Percentiles rank a stretch among this genome's conserved stretches.
These are phyloP conservation scores for Clavispora asparagi DNA, from an alignment of 805 yeast species.

Conservation along the genomic window DNA sequence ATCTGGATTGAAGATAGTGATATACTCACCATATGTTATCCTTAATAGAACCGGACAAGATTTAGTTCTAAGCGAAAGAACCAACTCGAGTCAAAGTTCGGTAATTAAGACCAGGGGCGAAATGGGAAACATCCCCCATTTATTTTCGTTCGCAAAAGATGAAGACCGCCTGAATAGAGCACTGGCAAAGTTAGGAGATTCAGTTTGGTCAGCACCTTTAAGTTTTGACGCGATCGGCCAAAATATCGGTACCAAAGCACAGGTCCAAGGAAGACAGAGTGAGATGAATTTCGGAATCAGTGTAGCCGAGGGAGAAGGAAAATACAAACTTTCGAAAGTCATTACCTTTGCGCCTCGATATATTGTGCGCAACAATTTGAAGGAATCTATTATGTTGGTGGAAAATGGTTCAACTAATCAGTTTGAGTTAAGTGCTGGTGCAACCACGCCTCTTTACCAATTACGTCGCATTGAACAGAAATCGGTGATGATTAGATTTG, in stretches of 20 bases:
- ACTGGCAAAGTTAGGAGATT: constrained; percentile 56
- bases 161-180: constrained; percentile 63
- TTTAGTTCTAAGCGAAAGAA: constrained; percentile 52
- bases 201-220: constrained; percentile 65
- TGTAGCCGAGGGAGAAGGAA: constrained; percentile 80
- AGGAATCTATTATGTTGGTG: constrained; percentile 51
- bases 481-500: constrained; percentile 55
- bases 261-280: constrained; percentile 42
- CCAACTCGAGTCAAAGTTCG: constrained; percentile 24
- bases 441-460: constrained; percentile 56
- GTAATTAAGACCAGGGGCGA: constrained; percentile 5
- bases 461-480: constrained; percentile 54
- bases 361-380: constrained; percentile 59
- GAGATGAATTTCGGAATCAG: constrained; percentile 76
- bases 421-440: constrained; percentile 41
- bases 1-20: constrained; percentile 57
- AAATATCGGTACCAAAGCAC: constrained; percentile 47
- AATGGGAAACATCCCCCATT: constrained; percentile 45
- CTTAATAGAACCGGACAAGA: constrained; percentile 75
- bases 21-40: constrained; percentile 83
- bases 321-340: constrained; percentile 69
- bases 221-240: constrained; percentile 92
- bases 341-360: constrained; percentile 81
- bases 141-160: constrained; percentile 77
- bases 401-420: constrained; percentile 62